A percentile compares a stretch with the other conserved stretches of the same genome.
Evolutionary conservation across 2,329 filamentous ascomycete genomes (phyloP).

Genomic region (Exophiala xenobiotica): DNA sequence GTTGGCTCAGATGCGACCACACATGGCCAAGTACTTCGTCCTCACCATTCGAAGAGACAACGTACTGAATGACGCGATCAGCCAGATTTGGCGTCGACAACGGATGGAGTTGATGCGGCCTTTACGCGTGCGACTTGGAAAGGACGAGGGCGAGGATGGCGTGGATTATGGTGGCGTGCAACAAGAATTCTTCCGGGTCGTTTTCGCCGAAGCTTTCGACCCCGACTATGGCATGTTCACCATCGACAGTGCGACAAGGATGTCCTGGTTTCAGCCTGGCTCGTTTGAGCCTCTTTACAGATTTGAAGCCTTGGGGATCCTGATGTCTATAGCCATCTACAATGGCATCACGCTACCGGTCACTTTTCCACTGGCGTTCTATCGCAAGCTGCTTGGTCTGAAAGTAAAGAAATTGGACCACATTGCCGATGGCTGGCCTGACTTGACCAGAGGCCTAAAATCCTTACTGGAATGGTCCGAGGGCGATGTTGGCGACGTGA

Average conservation of each 20-base stretch:
- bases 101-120: conserved; percentile 78
- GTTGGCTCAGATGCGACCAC: conserved; percentile 62
- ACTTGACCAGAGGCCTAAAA: conserved; percentile 71
- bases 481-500: conserved; percentile 76
- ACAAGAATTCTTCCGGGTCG: conserved; percentile 89
- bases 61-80: conserved; percentile 71
- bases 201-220: conserved; percentile 75
- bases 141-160: conserved; percentile 79
- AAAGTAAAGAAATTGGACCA: conserved; percentile 70
- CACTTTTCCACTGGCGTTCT: conserved; percentile 82
- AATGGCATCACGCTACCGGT: conserved; percentile 90
- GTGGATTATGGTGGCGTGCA: conserved; percentile 94
- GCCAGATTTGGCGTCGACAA: conserved; percentile 87
- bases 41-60: conserved; percentile 66
- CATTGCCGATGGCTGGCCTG: conserved; percentile 85
- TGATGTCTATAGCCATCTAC: conserved; percentile 88
- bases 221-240: conserved; percentile 76
- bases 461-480: conserved; percentile 75
- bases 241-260: conserved; percentile 70
- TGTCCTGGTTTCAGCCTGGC: conserved; percentile 85
- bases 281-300: conserved; percentile 83
- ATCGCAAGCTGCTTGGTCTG: conserved; percentile 72
- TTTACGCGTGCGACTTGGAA: conserved; percentile 82
- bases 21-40: conserved; percentile 69
- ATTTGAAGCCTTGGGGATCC: conserved; percentile 81